phyloP scores from a whole-genome alignment of 169 alveolate genomes.

The Plasmodium knowlesi region DNA sequence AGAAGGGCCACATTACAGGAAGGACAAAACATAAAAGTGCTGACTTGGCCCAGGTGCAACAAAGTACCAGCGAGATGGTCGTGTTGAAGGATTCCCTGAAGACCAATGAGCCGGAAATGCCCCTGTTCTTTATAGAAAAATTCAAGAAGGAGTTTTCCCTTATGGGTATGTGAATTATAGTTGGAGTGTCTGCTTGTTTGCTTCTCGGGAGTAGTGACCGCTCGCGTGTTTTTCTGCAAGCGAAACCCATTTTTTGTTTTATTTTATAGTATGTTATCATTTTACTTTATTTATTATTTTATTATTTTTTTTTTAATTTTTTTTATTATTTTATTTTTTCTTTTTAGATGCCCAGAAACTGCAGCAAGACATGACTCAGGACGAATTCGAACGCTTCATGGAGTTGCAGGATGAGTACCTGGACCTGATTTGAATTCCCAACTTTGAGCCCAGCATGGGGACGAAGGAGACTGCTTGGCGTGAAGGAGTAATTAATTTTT shows the following conservation, averaged over 20 bases:
- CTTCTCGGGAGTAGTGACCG: too few relatives aligned
- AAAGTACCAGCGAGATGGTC: not conserved
- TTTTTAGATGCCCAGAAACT: constrained; percentile 60
- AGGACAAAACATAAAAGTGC: not conserved
- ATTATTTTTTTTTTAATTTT: not conserved
- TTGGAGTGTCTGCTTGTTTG: not conserved
- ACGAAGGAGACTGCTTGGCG: too few relatives aligned
- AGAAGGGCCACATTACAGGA: not conserved
- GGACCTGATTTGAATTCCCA: not conserved
- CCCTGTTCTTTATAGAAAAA: constrained; percentile 78
- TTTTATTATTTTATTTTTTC: not conserved
- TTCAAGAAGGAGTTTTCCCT: constrained; percentile 28
- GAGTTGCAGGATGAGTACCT: constrained; percentile 56
- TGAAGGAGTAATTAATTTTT: too few relatives aligned
- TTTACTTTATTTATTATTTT: not conserved
- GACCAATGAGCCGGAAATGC: constrained; percentile 75
- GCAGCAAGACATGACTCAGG: constrained; percentile 70
- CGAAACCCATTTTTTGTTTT: not conserved
- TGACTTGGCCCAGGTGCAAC: not conserved
- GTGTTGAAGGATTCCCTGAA: not conserved
- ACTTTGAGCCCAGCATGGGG: too few relatives aligned
- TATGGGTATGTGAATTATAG: constrained; percentile 7
- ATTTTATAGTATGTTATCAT: not conserved
- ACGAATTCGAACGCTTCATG: constrained; percentile 53
- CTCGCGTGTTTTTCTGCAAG: not conserved